These are phyloP conservation scores for Turritis glabra DNA, from an alignment of 345 rosid genomes.

Conservation along the genomic window DNA sequence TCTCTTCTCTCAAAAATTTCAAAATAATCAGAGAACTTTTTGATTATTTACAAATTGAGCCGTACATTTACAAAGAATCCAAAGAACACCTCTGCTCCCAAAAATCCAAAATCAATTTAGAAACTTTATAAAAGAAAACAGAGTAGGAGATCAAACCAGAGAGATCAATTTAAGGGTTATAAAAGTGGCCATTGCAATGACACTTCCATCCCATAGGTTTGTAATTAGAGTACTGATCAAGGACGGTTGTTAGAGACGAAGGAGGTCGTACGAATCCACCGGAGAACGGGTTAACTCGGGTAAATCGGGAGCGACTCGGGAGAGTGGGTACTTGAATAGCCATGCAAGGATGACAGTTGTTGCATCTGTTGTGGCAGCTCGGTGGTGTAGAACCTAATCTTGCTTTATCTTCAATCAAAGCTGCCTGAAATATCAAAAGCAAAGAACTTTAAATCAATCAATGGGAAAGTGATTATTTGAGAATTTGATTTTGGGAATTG, in stretches of 20 bases:
- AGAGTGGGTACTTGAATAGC: slow-evolving; percentile 75
- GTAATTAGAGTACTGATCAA: slow-evolving; percentile 75
- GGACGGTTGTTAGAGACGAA: slow-evolving; percentile 30
- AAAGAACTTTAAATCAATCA: neutral
- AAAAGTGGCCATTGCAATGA: slow-evolving; percentile 65
- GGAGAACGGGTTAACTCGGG: slow-evolving; percentile 42
- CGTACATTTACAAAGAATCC: slow-evolving; percentile 42
- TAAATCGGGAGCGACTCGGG: slow-evolving; percentile 40
- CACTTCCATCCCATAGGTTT: slow-evolving; percentile 98
- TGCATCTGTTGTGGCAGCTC: slow-evolving; percentile 90
- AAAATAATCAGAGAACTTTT: slow-evolving; percentile 27
- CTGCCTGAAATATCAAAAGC: slow-evolving; percentile 36
- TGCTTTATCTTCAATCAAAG: slow-evolving; percentile 59
- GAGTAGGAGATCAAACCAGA: neutral
- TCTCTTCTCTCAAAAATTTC: neutral
- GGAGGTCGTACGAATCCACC: slow-evolving; percentile 30
- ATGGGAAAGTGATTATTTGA: neutral
- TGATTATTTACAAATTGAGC: slow-evolving; percentile 37
- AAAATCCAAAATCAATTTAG: slow-evolving; percentile 3
- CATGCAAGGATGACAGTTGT: slow-evolving; percentile 83
- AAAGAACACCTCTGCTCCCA: slow-evolving; percentile 26
- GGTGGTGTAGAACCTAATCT: slow-evolving; percentile 92
- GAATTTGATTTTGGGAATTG: neutral
- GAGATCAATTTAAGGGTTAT: slow-evolving; percentile 58
- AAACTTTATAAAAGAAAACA: neutral